These are phyloP conservation scores for Euphorbia schlechtendalii DNA, from an alignment of 441 rosid species.

Conservation along the genomic window DNA sequence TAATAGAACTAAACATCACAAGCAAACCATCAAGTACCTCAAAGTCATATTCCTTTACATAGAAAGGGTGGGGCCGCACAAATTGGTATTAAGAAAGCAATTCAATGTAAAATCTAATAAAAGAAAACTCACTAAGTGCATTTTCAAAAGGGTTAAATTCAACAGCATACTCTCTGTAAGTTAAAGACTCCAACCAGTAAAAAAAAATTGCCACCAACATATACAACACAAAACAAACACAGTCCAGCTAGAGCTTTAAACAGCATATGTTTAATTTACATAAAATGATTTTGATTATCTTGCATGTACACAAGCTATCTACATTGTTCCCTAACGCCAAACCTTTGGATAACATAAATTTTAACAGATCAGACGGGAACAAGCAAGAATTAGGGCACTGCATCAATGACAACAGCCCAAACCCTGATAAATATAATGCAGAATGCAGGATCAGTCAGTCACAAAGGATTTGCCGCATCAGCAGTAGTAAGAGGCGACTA, in stretches of 20 bases:
- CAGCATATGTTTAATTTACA: background rate
- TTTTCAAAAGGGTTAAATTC: background rate
- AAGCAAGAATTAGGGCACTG: background rate
- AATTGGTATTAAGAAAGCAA: background rate
- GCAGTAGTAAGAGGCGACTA: background rate
- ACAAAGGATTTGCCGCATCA: constrained; percentile 3
- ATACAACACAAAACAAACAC: constrained; percentile 1
- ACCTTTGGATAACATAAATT: background rate
- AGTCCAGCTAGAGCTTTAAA: background rate
- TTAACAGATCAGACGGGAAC: background rate
- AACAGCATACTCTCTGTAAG: background rate
- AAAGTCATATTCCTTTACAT: background rate
- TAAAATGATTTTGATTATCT: background rate
- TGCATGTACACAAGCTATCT: background rate
- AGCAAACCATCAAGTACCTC: background rate
- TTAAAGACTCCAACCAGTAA: background rate
- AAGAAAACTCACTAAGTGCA: background rate
- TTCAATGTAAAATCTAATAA: background rate
- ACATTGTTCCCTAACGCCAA: background rate
- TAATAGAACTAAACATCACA: background rate
- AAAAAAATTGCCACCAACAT: background rate
- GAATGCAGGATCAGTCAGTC: background rate
- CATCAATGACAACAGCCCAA: background rate
- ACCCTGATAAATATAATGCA: background rate
- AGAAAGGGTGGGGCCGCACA: background rate